Evolutionary conservation across 768 basidiomycete genomes (phyloP).

Genomic region (Suillus clintonianus): DNA sequence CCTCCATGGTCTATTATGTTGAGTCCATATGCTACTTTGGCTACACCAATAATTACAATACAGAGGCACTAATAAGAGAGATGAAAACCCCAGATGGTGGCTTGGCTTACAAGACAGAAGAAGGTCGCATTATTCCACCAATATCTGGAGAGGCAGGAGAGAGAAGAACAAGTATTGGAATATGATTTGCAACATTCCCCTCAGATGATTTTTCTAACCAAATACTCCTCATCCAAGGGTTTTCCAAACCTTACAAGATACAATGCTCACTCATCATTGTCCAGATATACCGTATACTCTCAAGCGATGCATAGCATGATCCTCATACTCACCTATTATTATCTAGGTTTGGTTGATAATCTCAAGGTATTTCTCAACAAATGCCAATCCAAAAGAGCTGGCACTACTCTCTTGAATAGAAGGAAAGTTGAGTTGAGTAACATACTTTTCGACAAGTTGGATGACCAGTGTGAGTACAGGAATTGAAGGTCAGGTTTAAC

Average conservation of each 20-base stretch:
- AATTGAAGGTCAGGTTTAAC: constrained; percentile 7
- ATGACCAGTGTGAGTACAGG: constrained; percentile 3
- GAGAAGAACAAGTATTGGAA: background rate
- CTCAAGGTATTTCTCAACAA: too few relatives aligned
- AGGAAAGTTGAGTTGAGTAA: too few relatives aligned
- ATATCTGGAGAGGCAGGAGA: constrained; percentile 20
- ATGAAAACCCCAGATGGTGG: constrained; percentile 40
- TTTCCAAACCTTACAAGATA: too few relatives aligned
- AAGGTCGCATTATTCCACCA: constrained; percentile 25
- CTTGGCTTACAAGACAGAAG: constrained; percentile 35
- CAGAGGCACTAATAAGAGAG: constrained; percentile 34
- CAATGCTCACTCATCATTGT: too few relatives aligned
- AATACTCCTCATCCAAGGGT: too few relatives aligned
- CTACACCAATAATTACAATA: constrained; percentile 41
- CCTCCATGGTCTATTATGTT: constrained; percentile 9
- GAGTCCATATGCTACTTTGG: constrained; percentile 26
- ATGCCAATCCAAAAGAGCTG: too few relatives aligned
- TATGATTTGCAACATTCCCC: background rate
- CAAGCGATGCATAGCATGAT: too few relatives aligned
- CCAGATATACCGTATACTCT: too few relatives aligned
- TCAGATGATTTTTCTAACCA: too few relatives aligned
- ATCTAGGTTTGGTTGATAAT: too few relatives aligned
- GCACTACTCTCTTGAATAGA: too few relatives aligned
- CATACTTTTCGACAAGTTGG: constrained; percentile 1
- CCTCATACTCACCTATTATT: too few relatives aligned